Evolutionary conservation across 495 filamentous ascomycete genomes (phyloP).

Genomic region (Amphirosellinia nigrospora): DNA sequence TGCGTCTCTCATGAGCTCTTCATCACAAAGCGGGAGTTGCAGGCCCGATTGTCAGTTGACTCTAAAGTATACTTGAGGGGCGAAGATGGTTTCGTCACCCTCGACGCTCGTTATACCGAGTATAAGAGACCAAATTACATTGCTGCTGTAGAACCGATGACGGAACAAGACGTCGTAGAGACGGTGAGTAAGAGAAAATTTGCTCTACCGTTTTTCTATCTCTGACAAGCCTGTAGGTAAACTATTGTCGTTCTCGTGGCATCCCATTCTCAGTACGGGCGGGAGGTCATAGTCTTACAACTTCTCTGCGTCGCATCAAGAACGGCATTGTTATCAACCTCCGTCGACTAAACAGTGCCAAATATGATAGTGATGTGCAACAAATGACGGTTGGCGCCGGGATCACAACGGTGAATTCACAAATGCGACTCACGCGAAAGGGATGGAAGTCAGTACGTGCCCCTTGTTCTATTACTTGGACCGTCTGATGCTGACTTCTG

Average conservation of each 20-base stretch:
- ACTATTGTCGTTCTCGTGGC: slow-evolving; percentile 14
- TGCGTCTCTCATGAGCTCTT: too few relatives aligned
- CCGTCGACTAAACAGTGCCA: not conserved
- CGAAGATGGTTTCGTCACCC: not conserved
- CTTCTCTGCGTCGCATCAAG: not conserved
- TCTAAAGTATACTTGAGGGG: slow-evolving; percentile 1
- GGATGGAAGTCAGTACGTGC: slow-evolving; percentile 15
- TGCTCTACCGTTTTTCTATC: not conserved
- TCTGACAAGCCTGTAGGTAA: not conserved
- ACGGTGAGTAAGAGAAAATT: not conserved
- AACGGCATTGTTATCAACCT: slow-evolving; percentile 8
- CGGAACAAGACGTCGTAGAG: slow-evolving; percentile 1
- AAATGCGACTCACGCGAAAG: not conserved
- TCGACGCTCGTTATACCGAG: not conserved
- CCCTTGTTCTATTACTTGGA: not conserved
- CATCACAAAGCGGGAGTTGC: too few relatives aligned
- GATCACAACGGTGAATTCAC: not conserved
- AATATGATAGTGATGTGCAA: not conserved
- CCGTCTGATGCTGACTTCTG: not conserved
- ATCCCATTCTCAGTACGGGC: slow-evolving; percentile 25
- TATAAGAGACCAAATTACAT: not conserved
- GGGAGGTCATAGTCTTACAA: slow-evolving; percentile 16
- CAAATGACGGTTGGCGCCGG: not conserved
- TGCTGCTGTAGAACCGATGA: not conserved
- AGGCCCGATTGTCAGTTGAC: not conserved